Evolutionary conservation across 1,284 basidiomycete species (phyloP), one percentile per base, ranked within the genome.

Genomic region (Rhodotorula sp.): DNA sequence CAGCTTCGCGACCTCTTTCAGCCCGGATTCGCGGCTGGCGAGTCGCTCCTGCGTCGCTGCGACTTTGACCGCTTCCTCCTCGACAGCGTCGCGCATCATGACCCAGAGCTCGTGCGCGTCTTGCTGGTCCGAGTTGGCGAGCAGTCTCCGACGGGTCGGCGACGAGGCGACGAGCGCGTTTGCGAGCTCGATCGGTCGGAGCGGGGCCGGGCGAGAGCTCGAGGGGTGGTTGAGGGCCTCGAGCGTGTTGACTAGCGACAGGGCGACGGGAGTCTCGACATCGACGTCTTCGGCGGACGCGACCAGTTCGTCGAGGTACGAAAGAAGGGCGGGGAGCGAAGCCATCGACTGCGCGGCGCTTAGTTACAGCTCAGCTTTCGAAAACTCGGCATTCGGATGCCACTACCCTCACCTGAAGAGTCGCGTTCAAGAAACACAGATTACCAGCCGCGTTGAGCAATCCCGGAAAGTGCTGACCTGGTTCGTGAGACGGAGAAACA

Each of bases 31-130:
- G 3, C 26, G 62, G 21, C 21, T 20, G 10, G 18, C 39, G n/a
- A 15, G 29, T 5, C 64, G 51, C 48, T 74, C 66, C 29, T 70
- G 48, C 2, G 63, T 63, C 0, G 26, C 65, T 3, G 71, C 87
- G 4, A 92, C 85, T 1, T 87, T 84, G 2, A 82, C 79, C 10
- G 88, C 85, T 81, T 97, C 93, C 70, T 88, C 88, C 81, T 92
- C 92, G 76, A 96, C 85, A 59, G 88, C 91, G 79, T 94, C 92
- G 0, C 92, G 90, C 29, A 97, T 84, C 51, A 95, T 87, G 77
- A 94, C 89, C 82, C 95, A 96, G n/a, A 97, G 85, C 80, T 97
- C 94, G 79, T 97, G 94, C 3, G 93, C 93, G 81, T 97, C 93
- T 82, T 97, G 93, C 80, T 97, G 93, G 79, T 95, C 91, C 21